phyloP scores from a whole-genome alignment of 225 moss, liverwort and hornwort genomes.

The Sphagnum contortum region DNA sequence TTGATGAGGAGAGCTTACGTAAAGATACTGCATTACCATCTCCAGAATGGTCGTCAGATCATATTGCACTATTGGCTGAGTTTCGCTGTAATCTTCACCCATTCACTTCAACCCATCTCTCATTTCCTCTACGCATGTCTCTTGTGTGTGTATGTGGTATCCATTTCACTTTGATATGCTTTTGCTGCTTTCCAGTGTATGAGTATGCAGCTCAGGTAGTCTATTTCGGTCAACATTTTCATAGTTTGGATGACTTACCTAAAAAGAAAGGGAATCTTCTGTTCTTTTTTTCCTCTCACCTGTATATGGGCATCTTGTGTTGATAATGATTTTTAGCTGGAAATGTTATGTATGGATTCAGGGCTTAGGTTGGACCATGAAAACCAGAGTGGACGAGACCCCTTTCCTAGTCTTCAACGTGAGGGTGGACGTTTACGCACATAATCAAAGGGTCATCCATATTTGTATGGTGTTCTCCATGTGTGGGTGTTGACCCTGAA shows the following conservation, averaged over 20 bases:
- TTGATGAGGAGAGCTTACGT: constrained; percentile 48
- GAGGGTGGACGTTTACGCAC: constrained; percentile 16
- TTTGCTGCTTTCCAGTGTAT: constrained; percentile 13
- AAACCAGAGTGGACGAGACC: constrained; percentile 7
- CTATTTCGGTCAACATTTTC: constrained; percentile 13
- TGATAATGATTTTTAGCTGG: constrained; percentile 29
- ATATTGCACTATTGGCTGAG: constrained; percentile 51
- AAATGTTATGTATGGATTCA: not conserved
- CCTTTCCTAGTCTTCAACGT: constrained; percentile 9
- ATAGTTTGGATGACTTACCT: not conserved
- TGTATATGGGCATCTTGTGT: constrained; percentile 10
- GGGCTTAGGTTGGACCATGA: too few species aligned
- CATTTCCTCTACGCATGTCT: not conserved
- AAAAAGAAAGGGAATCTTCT: too few species aligned
- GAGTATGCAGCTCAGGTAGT: constrained; percentile 20
- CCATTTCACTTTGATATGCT: constrained; percentile 1
- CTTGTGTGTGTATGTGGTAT: not conserved
- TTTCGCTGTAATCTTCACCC: constrained; percentile 51
- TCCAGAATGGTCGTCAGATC: constrained; percentile 62
- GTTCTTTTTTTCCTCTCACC: not conserved
- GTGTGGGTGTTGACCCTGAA: too few species aligned
- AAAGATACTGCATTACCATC: constrained; percentile 54
- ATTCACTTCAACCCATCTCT: constrained; percentile 12
- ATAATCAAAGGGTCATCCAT: not conserved
- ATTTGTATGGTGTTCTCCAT: constrained; percentile 6